phyloP scores from a whole-genome alignment of 2,329 filamentous ascomycete species.

The Colletotrichum sp. region DNA sequence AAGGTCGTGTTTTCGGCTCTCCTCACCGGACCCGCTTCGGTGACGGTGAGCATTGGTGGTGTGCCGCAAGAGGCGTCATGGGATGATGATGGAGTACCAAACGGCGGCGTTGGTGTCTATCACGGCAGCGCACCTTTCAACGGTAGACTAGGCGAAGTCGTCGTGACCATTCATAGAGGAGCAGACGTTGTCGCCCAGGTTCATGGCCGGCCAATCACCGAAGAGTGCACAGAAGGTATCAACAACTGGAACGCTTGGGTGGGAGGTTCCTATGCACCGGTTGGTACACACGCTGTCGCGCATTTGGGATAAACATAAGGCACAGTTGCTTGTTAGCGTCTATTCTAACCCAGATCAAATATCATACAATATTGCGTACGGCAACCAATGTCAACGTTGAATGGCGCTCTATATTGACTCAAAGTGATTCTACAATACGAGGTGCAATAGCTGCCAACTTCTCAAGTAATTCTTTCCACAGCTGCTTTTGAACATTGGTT shows the following conservation, averaged over 20 bases:
- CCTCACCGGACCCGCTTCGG: conserved; percentile 26
- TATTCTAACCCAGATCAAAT: not conserved
- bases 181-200: conserved; percentile 1
- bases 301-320: not conserved
- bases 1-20: conserved; percentile 29
- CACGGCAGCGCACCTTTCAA: conserved; percentile 30
- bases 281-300: conserved; percentile 3
- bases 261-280: not conserved
- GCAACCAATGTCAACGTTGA: not conserved
- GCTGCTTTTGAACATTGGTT: conserved; percentile 32
- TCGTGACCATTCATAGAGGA: conserved; percentile 21
- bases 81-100: conserved; percentile 25
- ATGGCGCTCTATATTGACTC: not conserved
- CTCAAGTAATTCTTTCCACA: conserved; percentile 46
- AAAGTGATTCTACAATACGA: conserved; percentile 27
- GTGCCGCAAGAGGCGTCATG: conserved; percentile 20
- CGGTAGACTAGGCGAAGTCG: conserved; percentile 27
- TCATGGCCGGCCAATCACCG: conserved; percentile 10
- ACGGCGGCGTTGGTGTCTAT: conserved; percentile 32
- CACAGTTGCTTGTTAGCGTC: not conserved
- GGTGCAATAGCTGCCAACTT: conserved; percentile 48
- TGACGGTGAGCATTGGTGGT: conserved; percentile 32
- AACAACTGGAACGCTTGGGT: conserved; percentile 25
- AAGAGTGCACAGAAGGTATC: conserved; percentile 6
- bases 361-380: conserved; percentile 30